Base-by-base conservation (phyloP, 805 yeast species). In the Candida succiphila region DNA sequence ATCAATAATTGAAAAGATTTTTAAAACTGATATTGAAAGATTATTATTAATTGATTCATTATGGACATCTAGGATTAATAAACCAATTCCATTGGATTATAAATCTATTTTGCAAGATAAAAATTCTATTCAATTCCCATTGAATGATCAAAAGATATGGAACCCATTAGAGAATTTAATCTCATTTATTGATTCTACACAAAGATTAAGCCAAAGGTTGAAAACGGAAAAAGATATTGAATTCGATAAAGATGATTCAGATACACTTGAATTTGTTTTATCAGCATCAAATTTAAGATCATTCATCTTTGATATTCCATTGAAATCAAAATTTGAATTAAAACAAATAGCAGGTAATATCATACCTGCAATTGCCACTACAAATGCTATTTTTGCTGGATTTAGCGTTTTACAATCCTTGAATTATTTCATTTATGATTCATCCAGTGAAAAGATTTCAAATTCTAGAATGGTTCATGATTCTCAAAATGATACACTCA, bases 331-430 rank as follows among this genome's bases (percentile, higher is more conserved):
- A 38, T 92, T 94, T 51, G 95, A 86, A 39, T 73, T 83, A 40
- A 92, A 92, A 53, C 94, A 83, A 48, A 87, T 89, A 42, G 98
- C 98, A 0, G 99, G 99, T 5, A 92, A 89, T 55, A 92, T 92
- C 46, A 92, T 92, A 27, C 98, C 99, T 0, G 98, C 98, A 0
- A 88, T 94, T 45, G 97, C 98, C 5, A 92, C 98, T 2, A 89
- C 96, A 4, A 92, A 92, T 54, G 97, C 98, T 1, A 79, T 92
- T 12, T 78, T 92, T 45, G 87, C 96, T 0, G 98, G 98, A 0
- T 70, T 86, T 43, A 80, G 92, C 13, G 78, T 87, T 3, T 52
- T 89, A 26, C 74, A 79, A 25, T 81, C 94, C 0, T 58, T 87
- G 30, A 71, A 52, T 53, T 74, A 34, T 47, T 80, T 60, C 43